These are phyloP conservation scores for Paracoccidioides lutzii DNA, from an alignment of 2,329 filamentous ascomycete species.

Conservation along the genomic window DNA sequence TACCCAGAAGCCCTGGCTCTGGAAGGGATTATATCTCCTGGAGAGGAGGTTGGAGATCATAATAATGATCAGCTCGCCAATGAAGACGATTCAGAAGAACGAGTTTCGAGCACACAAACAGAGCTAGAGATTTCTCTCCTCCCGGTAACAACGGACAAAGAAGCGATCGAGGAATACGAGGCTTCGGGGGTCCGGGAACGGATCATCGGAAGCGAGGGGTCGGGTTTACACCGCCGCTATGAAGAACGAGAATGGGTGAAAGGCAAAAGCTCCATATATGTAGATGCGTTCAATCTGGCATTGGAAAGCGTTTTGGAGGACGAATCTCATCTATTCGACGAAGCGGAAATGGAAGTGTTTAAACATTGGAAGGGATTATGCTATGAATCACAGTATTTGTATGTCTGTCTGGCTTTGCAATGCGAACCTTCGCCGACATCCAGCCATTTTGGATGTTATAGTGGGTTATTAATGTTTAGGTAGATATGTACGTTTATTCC, in stretches of 20 bases:
- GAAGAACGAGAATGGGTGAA: conserved; percentile 50
- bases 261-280: conserved; percentile 81
- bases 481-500: conserved; percentile 82
- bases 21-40: background rate
- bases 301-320: conserved; percentile 80
- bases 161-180: conserved; percentile 72
- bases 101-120: conserved; percentile 37
- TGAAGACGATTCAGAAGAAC: conserved; percentile 22
- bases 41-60: background rate
- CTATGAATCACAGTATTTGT: conserved; percentile 89
- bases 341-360: conserved; percentile 66
- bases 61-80: conserved; percentile 15
- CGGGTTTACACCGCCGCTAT: conserved; percentile 29
- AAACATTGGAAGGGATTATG: conserved; percentile 55
- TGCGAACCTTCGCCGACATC: background rate
- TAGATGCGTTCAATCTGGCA: conserved; percentile 91
- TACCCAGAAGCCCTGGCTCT: conserved; percentile 24
- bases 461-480: conserved; percentile 5
- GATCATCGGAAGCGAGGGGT: conserved; percentile 25
- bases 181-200: conserved; percentile 47
- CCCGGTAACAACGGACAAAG: conserved; percentile 50
- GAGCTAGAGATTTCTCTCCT: conserved; percentile 62
- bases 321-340: conserved; percentile 75
- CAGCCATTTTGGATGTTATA: background rate
- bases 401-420: conserved; percentile 23